Base-by-base conservation (phyloP, 495 filamentous ascomycete genomes). In the Apodospora peruviana region DNA sequence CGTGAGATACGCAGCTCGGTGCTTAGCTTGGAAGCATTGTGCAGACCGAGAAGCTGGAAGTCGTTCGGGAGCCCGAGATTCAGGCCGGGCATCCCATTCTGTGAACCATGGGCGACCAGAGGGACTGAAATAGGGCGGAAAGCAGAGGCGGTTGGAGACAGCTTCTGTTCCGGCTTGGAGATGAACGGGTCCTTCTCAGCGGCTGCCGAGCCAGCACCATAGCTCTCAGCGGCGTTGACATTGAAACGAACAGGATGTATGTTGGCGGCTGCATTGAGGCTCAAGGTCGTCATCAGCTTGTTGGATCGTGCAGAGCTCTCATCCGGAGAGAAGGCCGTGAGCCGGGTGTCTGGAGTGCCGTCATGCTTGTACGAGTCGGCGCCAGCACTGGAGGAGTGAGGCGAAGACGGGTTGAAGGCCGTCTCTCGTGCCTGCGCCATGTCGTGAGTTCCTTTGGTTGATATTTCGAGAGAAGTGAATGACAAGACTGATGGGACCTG, bases 241-340 rank as follows among this genome's bases (percentile, higher is more conserved):
- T 46, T 47, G 11, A 51, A 58, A 9, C 41, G 49, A 22, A 19
- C 18, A 36, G 35, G 42, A 27, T 51, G 51, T 37, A 39, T 32
- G 24, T 54, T 51, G 20, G 60, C 46, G 20, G 53, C 17, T 14
- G 45, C 44, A 20, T 44, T 50, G 18, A 52, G 12, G 36, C 45
- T 58, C 36, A 68, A 44, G 21, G 57, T 51, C 19, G 59, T 55
- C 23, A 60, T 40, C 21, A 59, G 45, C 45, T 59, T 67, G 36
- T 52, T 55, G 19, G 69, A 64, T 46, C 60, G 56, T 34, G 61
- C 55, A 18, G 69, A 68, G 43, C 51, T 59, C 37, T 83, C 80
- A 14, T 82, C 79, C 0, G 82, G 80, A n/a, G 81, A 84, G 60
- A 85, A 84, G 32, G 72, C 65, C 11, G 81, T 84, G 23, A 83